Percentiles rank a stretch among this genome's conserved stretches.
Conservation (phyloP, 129 eudicot genomes). For the Tagetes patula region DNA sequence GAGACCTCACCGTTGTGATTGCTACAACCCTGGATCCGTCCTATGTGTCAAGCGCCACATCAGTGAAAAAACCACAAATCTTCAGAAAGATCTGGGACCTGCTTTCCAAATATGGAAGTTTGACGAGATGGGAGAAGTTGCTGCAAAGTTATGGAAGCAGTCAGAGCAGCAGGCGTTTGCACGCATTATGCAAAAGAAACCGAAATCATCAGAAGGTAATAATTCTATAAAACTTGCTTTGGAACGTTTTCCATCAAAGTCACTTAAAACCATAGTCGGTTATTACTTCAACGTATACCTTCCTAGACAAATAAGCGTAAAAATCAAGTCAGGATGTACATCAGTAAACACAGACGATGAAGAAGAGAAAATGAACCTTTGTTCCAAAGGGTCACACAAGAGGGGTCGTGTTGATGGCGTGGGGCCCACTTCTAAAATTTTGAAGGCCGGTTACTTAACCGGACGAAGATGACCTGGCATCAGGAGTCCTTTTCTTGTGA, state of each 20-base stretch:
- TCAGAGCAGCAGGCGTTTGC: conserved; percentile 46
- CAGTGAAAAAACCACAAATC: conserved; percentile 37
- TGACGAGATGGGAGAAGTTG: conserved; percentile 65
- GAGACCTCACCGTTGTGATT: conserved; percentile 48
- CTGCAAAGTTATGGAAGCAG: conserved; percentile 43
- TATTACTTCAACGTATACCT: conserved; percentile 62
- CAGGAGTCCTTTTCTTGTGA: conserved; percentile 15
- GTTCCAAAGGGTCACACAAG: conserved; percentile 39
- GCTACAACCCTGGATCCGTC: conserved; percentile 44
- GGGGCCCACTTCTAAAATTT: conserved; percentile 25
- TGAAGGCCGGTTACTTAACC: conserved; percentile 21
- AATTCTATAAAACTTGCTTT: conserved; percentile 41
- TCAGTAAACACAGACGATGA: conserved; percentile 47
- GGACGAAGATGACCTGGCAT: conserved; percentile 27
- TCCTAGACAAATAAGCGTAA: conserved; percentile 46
- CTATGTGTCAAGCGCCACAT: conserved; percentile 54
- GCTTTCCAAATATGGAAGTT: conserved; percentile 59
- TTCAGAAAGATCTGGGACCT: conserved; percentile 56
- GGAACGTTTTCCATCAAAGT: conserved; percentile 35
- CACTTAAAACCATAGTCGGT: conserved; percentile 36
- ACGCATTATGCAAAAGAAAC: conserved; percentile 29
- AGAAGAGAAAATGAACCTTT: conserved; percentile 23
- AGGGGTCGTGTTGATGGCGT: conserved; percentile 36
- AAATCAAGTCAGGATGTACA: conserved; percentile 43
- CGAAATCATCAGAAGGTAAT: conserved; percentile 38